These are phyloP conservation scores for Echinosophora koreensis DNA, from an alignment of 306 rosid genomes.

Conservation along the genomic window DNA sequence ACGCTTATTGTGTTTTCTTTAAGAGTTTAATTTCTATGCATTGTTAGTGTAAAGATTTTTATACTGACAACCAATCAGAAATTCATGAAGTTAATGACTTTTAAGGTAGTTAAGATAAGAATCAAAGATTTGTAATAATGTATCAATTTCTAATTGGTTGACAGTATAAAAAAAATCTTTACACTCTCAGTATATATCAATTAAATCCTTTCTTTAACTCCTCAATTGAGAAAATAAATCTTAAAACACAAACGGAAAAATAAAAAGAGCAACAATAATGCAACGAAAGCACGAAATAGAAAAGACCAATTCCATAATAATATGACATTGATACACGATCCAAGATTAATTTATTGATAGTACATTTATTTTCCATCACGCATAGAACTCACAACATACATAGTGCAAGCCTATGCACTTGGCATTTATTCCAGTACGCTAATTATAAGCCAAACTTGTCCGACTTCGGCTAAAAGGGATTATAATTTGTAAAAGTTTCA, in stretches of 20 bases:
- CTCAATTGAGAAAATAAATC: neutral
- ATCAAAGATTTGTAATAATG: too few relatives aligned
- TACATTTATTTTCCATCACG: neutral
- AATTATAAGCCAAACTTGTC: neutral
- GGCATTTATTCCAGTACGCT: neutral
- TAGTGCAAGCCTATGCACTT: constrained; percentile 22
- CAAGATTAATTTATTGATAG: constrained; percentile 8
- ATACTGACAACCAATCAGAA: too few relatives aligned
- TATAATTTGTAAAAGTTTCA: neutral
- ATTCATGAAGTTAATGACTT: too few relatives aligned
- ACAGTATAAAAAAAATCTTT: too few relatives aligned
- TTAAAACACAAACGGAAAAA: neutral
- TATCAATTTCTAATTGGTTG: too few relatives aligned
- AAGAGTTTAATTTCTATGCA: too few relatives aligned
- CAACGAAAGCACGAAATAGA: neutral
- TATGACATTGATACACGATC: constrained; percentile 8
- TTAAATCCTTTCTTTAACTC: too few relatives aligned
- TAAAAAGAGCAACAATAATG: neutral
- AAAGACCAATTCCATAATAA: neutral
- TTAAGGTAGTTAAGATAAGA: too few relatives aligned
- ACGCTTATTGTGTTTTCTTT: too few relatives aligned
- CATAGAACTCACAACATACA: constrained; percentile 27
- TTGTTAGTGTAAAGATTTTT: too few relatives aligned
- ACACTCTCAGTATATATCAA: too few relatives aligned
- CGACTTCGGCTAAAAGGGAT: neutral